Base-by-base conservation (phyloP, 2,329 filamentous ascomycete species). In the Exutisphaerella laricina region DNA sequence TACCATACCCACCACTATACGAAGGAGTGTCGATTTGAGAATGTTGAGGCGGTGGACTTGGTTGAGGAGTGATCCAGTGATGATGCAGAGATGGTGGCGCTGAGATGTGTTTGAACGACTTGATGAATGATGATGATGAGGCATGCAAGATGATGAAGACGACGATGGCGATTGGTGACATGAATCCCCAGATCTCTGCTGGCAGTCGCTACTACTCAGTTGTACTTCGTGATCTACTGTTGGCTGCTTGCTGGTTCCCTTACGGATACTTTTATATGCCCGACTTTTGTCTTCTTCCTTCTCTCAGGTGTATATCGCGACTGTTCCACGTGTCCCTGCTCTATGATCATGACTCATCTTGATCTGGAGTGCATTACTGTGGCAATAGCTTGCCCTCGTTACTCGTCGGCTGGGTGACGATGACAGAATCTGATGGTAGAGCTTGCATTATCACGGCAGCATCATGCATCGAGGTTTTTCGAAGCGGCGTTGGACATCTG, bases 1-100 rank as follows among this genome's bases (percentile, higher is more conserved):
- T 53, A 53, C 22, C 50, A 53, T 18, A 26, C 21, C 7, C 49
- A 52, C 35, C 5, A 30, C 4, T 17, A 36, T 10, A 52, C 49
- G 9, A n/a, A 33, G 5, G n/a, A 18, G 13, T 52, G 49, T 30
- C 43, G 45, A 1, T 20, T 26, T 3, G 35, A 38, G 14, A 39
- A 38, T 5, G 35, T 43, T 4, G 41, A 47, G 29, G 39, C 48
- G 4, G 32, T 52, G 13, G 44, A 52, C 21, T 29, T 52, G 21
- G 48, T 45, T 21, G 12, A n/a, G 18, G 33, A 35, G 23, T 26
- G 12, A 26, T 6, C 23, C 12, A 12, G n/a, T n/a, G n/a, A n/a
- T n/a, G n/a, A n/a, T 12, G 23, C 14, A 34, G 34, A n/a, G 25
- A 26, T 21, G 32, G 34, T 38, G 21, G 29, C 21, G 13, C 26